Percentiles rank a stretch among this genome's conserved stretches.
Conservation (phyloP, 441 rosid species). For the Daphne laureola region DNA sequence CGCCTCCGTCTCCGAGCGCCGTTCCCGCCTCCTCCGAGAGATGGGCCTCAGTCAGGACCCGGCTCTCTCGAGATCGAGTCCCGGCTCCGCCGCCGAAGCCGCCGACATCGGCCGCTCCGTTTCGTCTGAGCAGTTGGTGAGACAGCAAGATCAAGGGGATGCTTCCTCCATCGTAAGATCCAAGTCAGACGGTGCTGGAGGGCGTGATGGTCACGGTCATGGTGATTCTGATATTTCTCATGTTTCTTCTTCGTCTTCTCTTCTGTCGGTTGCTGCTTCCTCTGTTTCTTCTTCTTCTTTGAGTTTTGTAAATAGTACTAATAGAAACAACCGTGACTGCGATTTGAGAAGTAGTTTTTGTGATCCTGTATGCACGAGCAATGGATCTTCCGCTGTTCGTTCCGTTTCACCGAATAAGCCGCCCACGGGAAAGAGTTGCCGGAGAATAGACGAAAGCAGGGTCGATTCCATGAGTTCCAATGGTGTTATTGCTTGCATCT, state of each 20-base stretch:
- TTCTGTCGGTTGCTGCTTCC: constrained; percentile 18
- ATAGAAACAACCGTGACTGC: constrained; percentile 13
- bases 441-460: constrained; percentile 26
- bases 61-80: constrained; percentile 35
- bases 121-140: constrained; percentile 37
- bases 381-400: constrained; percentile 20
- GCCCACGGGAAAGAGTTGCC: constrained; percentile 31
- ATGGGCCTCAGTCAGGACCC: constrained; percentile 69
- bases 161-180: constrained; percentile 37
- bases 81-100: constrained; percentile 20
- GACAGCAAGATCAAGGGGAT: constrained; percentile 22
- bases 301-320: constrained; percentile 33
- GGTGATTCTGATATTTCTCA: constrained; percentile 26
- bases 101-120: constrained; percentile 29
- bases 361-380: constrained; percentile 21
- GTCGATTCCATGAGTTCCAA: constrained; percentile 22
- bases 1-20: constrained; percentile 77
- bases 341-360: background rate
- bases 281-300: constrained; percentile 14
- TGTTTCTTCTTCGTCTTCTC: constrained; percentile 34
- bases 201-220: constrained; percentile 14
- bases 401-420: constrained; percentile 37
- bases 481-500: constrained; percentile 14
- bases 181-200: constrained; percentile 42
- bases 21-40: constrained; percentile 48